Evolutionary conservation across 768 basidiomycete genomes (phyloP).

Genomic region (Lentinula guzmanii): DNA sequence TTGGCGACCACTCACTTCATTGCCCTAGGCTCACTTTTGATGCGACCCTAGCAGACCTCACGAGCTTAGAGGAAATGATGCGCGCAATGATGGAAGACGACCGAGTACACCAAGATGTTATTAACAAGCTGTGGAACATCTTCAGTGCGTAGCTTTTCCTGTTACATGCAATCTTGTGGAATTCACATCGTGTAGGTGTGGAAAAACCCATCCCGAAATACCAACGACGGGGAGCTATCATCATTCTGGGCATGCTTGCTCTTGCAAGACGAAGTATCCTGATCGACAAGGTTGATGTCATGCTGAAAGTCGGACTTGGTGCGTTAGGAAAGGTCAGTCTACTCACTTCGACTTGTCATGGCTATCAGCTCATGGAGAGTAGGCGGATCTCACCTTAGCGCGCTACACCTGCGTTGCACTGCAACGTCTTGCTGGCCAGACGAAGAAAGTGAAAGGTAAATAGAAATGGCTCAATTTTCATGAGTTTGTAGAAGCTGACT

Average conservation of each 20-base stretch:
- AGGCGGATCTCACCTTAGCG: slow-evolving; percentile 76
- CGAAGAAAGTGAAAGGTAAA: slow-evolving; percentile 93
- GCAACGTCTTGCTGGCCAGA: slow-evolving; percentile 88
- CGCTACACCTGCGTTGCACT: slow-evolving; percentile 92
- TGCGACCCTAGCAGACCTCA: slow-evolving; percentile 90
- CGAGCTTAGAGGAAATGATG: slow-evolving; percentile 95
- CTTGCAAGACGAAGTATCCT: slow-evolving; percentile 74
- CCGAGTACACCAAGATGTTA: slow-evolving; percentile 71
- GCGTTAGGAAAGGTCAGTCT: slow-evolving; percentile 66
- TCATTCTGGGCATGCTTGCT: slow-evolving; percentile 96
- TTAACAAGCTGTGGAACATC: slow-evolving; percentile 91
- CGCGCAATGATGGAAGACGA: slow-evolving; percentile 90
- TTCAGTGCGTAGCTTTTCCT: slow-evolving; percentile 59
- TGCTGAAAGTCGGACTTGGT: slow-evolving; percentile 86
- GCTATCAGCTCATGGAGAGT: slow-evolving; percentile 32
- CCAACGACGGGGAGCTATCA: slow-evolving; percentile 93
- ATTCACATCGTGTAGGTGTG: slow-evolving; percentile 46
- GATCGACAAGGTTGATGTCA: slow-evolving; percentile 70
- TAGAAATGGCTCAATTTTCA: not conserved
- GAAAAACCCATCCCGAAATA: slow-evolving; percentile 66
- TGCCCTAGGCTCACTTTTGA: slow-evolving; percentile 74
- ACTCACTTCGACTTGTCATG: not conserved
- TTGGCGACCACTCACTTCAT: not conserved
- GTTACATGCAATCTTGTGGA: not conserved
- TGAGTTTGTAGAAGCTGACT: not conserved